phyloP scores from a whole-genome alignment of 495 filamentous ascomycete species.

The Podospora anserina region DNA sequence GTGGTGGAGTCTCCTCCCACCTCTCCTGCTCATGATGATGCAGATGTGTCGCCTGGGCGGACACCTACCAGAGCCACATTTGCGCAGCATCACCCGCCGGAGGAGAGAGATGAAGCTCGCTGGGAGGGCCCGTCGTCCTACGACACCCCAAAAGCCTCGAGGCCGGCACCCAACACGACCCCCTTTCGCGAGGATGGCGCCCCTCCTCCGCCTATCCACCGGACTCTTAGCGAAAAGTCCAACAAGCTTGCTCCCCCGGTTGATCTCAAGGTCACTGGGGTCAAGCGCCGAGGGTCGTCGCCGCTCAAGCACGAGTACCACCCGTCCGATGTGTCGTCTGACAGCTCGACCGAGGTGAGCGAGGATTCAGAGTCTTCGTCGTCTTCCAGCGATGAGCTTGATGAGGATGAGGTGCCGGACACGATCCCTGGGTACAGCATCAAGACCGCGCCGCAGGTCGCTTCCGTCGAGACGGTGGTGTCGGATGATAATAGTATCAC shows the following conservation, averaged over 20 bases:
- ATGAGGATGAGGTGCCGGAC: conserved; percentile 50
- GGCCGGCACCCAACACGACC: conserved; percentile 45
- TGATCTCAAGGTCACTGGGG: conserved; percentile 38
- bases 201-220: conserved; percentile 53
- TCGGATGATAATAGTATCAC: conserved; percentile 54
- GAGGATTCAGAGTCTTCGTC: conserved; percentile 45
- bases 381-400: conserved; percentile 51
- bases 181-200: conserved; percentile 43
- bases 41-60: conserved; percentile 24
- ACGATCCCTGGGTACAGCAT: conserved; percentile 50
- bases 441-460: conserved; percentile 27
- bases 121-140: conserved; percentile 29
- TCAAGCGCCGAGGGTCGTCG: conserved; percentile 76
- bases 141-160: conserved; percentile 35
- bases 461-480: conserved; percentile 29
- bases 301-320: conserved; percentile 97
- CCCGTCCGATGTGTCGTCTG: conserved; percentile 68
- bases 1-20: conserved; percentile 2
- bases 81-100: conserved; percentile 10
- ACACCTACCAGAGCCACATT: conserved; percentile 33
- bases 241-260: conserved; percentile 50
- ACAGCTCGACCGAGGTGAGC: conserved; percentile 47
- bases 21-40: conserved; percentile 2
- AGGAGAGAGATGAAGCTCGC: conserved; percentile 13
- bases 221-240: conserved; percentile 41